Base-by-base conservation (phyloP, 208 protist genomes). In the Zelonia costaricensis region DNA sequence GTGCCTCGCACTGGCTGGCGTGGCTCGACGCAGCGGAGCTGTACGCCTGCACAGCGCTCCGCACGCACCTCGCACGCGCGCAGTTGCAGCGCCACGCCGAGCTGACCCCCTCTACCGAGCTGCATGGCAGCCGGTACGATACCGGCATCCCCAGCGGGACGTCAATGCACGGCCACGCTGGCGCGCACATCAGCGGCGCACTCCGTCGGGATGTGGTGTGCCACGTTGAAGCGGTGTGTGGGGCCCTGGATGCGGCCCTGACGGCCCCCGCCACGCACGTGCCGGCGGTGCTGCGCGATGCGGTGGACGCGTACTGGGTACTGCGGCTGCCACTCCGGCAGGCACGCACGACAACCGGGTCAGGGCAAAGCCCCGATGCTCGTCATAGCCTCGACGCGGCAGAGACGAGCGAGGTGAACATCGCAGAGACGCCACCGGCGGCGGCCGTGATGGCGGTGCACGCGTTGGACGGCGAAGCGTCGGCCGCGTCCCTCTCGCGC, bases 241-340 rank as follows among this genome's bases (percentile, higher is more conserved):
- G 22, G 6, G 18, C 20, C 12, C 9, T 66, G 12, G 23, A 30
- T 25, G 31, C 35, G 28, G 36, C 23, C 0, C n/a, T 39, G n/a
- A 38, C 57, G 9, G 30, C 36, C 25, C 65, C 71, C 30, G 43
- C 57, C 15, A 33, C 6, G 16, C 48, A 62, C 22, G 63, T 87
- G 16, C 84, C 84, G 27, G 30, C 52, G 3, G 56, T 70, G 15
- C 73, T 80, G n/a, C 59, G 66, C 46, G 51, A 74, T 2, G 78
- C 78, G 0, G 76, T 70, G n/a, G 79, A 83, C 47, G 75, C 69
- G n/a, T 70, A 79, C 38, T 87, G 84, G 84, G 68, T 87, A 38
- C 66, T 91, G 51, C 61, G 77, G 10, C 22, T 57, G 36, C 46
- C 33, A n/a, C n/a, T n/a, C n/a, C n/a, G n/a, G n/a, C n/a, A n/a